Percentiles rank a stretch among this genome's conserved stretches.
These are phyloP conservation scores for Phytophthora syringae DNA, from an alignment of 352 stramenopile species.

Conservation along the genomic window DNA sequence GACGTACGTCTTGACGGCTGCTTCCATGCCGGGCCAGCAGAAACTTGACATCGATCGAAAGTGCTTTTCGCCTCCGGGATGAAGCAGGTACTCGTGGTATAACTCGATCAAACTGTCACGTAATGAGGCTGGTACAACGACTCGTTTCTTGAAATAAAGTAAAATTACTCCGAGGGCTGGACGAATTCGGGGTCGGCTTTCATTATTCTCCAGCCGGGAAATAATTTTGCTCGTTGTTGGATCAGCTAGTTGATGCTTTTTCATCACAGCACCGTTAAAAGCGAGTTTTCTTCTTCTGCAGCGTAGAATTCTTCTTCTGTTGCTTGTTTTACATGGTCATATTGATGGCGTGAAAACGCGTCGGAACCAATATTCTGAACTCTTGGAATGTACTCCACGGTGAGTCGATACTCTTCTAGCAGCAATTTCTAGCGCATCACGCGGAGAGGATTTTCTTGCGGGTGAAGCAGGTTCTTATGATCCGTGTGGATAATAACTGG, in stretches of 20 bases:
- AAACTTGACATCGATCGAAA: constrained; percentile 1
- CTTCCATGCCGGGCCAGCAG: constrained; percentile 14
- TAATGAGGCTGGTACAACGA: not conserved
- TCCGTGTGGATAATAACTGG: constrained; percentile 2
- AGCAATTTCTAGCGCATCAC: constrained; percentile 6
- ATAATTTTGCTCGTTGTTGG: too few relatives aligned
- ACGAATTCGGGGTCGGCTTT: constrained; percentile 1
- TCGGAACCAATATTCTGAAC: not conserved
- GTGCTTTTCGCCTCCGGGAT: constrained; percentile 13
- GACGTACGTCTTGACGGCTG: not conserved
- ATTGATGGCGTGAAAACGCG: not conserved
- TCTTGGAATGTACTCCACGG: not conserved
- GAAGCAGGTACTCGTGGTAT: constrained; percentile 18
- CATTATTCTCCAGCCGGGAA: constrained; percentile 1
- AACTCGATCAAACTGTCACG: not conserved
- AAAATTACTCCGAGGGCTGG: not conserved
- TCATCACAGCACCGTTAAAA: constrained; percentile 3
- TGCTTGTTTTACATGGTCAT: constrained; percentile 1
- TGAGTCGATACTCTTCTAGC: constrained; percentile 2
- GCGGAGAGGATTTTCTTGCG: not conserved
- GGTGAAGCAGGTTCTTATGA: not conserved
- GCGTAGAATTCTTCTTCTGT: constrained; percentile 4
- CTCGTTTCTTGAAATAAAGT: constrained; percentile 10
- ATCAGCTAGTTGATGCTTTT: constrained; percentile 9
- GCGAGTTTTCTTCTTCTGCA: constrained; percentile 3